phyloP scores from a whole-genome alignment of 2,329 filamentous ascomycete species.

The Penicillium janthinellum region DNA sequence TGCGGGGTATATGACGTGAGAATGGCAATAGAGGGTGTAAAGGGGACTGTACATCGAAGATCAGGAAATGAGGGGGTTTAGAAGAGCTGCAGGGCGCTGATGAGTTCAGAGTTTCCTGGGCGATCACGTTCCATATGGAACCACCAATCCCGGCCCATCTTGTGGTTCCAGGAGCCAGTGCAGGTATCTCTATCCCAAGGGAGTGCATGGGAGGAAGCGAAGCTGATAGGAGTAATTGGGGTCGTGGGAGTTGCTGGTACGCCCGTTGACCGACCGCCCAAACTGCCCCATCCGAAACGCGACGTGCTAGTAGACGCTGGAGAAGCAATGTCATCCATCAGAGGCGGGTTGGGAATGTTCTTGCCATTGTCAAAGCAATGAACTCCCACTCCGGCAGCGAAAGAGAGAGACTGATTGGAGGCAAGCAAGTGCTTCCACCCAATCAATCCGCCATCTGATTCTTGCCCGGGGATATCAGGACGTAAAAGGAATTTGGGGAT shows the following conservation, averaged over 20 bases:
- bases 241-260: conserved; percentile 36
- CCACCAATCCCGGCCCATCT: conserved; percentile 48
- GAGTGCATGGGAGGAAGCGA: conserved; percentile 28
- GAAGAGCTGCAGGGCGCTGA: conserved; percentile 39
- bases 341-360: conserved; percentile 21
- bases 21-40: conserved; percentile 13
- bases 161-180: conserved; percentile 49
- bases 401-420: conserved; percentile 43
- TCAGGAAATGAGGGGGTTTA: conserved; percentile 19
- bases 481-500: conserved; percentile 45
- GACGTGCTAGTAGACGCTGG: conserved; percentile 38
- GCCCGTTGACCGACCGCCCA: conserved; percentile 36
- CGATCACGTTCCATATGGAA: conserved; percentile 48
- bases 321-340: conserved; percentile 34
- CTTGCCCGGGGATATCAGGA: conserved; percentile 46
- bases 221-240: conserved; percentile 36
- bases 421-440: conserved; percentile 49
- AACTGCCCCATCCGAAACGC: conserved; percentile 40
- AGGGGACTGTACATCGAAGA: background rate
- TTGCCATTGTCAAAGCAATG: conserved; percentile 35
- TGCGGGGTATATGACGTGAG: conserved; percentile 28
- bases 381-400: conserved; percentile 37
- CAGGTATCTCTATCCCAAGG: conserved; percentile 48
- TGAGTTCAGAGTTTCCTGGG: conserved; percentile 34
- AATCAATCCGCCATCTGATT: conserved; percentile 48